Conservation (phyloP, 345 rosid genomes). For the Boechera stricta region DNA sequence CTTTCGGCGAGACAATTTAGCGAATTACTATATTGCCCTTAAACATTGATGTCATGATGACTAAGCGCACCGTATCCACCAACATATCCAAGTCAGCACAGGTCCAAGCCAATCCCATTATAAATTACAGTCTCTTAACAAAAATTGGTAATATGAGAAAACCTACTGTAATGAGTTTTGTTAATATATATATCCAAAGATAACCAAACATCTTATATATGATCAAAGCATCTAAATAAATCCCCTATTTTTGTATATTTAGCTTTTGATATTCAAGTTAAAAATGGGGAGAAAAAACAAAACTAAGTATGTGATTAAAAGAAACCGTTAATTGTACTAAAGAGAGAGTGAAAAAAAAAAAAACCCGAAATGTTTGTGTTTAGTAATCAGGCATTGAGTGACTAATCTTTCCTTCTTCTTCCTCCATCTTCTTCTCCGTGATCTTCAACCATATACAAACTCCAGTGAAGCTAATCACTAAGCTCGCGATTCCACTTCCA, state of each 20-base stretch:
- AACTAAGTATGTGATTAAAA: background rate
- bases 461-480: conserved; percentile 85
- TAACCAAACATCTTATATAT: background rate
- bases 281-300: background rate
- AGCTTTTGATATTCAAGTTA: background rate
- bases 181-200: background rate
- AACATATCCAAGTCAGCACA: conserved; percentile 1
- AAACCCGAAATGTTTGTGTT: background rate
- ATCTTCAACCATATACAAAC: conserved; percentile 89
- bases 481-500: conserved; percentile 89
- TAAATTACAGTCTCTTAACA: background rate
- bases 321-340: background rate
- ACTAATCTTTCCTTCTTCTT: conserved; percentile 74
- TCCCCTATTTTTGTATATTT: conserved; percentile 11
- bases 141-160: background rate
- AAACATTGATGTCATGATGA: background rate
- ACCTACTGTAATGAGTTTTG: background rate
- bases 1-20: background rate
- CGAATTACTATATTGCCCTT: background rate
- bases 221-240: conserved; percentile 6
- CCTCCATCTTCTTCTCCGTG: conserved; percentile 67
- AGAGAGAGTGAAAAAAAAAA: too few species aligned
- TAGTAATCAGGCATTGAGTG: conserved; percentile 81
- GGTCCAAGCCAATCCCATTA: conserved; percentile 4
- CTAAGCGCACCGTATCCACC: background rate